Evolutionary conservation across 768 basidiomycete genomes (phyloP), one percentile per base, ranked within the genome.

Genomic region (Pulveroboletus ravenelii): DNA sequence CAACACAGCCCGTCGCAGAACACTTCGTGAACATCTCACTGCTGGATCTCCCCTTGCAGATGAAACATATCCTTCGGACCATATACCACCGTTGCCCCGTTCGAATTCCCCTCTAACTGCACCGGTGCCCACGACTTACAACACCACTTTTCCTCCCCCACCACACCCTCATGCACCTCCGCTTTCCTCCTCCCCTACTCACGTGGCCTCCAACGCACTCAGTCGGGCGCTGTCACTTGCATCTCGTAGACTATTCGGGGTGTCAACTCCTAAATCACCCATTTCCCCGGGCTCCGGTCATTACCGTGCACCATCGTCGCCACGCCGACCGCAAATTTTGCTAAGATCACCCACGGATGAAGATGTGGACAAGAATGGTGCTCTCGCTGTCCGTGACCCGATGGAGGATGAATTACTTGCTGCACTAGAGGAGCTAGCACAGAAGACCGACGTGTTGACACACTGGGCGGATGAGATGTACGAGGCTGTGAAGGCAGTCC

Each of bases 391-490:
- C 53, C 68, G 78, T 17, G 85, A 89, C 59, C 85, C 85, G 1
- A 72, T 87, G 57, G 93, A 96, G 58, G 90, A 95, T 53, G 81
- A 82, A 52, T 68, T 96, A n/a, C 71, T 96, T n/a, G 80, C 75
- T 3, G 67, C 72, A 17, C 72, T 98, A 38, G 95, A 98, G 63
- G 89, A 94, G 55, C 73, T 94, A 3, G 95, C 94, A 31, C 91
- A 96, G 76, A 99, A 98, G 78, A 95, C 95, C 31, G 85, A 89
- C 53, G 93, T 94, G 46, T 72, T 98, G 51, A 88, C 89, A 50
- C 86, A 89, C 53, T 95, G 93, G 82, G 96, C 89, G 18, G 95
- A 98, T 57, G 88, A 93, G 75, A 86, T 96, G 80, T 89, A 90
- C 60, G 89, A 90, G 59, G 84, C 82, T 62, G 87, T 93, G 25